Conservation (phyloP, 208 protist genomes). For the Trypanosoma avium region DNA sequence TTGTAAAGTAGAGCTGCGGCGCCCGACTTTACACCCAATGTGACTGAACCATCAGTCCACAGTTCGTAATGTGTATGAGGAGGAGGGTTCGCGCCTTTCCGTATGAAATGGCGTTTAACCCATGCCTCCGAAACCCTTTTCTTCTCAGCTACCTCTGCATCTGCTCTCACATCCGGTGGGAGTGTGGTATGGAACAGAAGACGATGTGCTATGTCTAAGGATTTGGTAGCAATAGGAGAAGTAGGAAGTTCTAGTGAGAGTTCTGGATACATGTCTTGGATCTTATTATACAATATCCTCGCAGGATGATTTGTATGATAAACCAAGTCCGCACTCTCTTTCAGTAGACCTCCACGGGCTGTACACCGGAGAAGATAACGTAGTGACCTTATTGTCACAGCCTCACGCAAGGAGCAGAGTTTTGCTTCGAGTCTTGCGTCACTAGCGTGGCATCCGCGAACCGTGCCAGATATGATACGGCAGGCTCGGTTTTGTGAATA, state of each 20-base stretch:
- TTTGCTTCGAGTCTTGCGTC: conserved; percentile 3
- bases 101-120: background rate
- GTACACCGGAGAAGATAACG: background rate
- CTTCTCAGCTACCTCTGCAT: background rate
- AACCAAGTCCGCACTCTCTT: background rate
- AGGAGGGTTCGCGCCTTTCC: background rate
- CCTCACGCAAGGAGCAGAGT: background rate
- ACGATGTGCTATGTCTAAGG: background rate
- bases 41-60: conserved; percentile 24
- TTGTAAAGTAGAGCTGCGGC: conserved; percentile 17
- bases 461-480: conserved; percentile 1
- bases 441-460: background rate
- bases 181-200: background rate
- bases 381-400: background rate
- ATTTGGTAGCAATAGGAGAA: background rate
- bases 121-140: conserved; percentile 6
- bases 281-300: background rate
- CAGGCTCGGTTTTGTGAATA: background rate
- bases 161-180: background rate
- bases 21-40: conserved; percentile 18
- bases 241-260: background rate
- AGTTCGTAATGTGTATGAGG: conserved; percentile 12
- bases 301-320: background rate
- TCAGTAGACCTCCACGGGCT: background rate
- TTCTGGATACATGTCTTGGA: background rate